Base-by-base conservation (phyloP, 1,284 basidiomycete species). In the Bondarzewia mesenterica region DNA sequence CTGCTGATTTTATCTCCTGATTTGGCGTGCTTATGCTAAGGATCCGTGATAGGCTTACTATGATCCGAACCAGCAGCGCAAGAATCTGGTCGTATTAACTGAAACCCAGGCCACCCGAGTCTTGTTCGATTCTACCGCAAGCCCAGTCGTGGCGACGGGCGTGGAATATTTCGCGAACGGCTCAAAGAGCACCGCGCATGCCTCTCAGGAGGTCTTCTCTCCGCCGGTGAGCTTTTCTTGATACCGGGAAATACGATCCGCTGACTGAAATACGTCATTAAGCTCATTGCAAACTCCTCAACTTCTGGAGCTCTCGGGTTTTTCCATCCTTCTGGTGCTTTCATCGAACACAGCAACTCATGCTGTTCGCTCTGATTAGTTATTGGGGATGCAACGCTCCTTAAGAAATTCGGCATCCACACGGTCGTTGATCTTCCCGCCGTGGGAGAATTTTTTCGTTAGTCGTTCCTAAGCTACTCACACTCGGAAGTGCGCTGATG, bases 151-250 rank as follows among this genome's bases (percentile, higher is more conserved):
- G 10, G 61, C 67, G 23, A 57, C 59, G 5, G 61, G 64, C 18
- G 61, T 62, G 7, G 52, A 53, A 32, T n/a, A n/a, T n/a, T 71
- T 60, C 48, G 50, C 47, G 6, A 53, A 47, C 1, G 46, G 44
- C 16, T 51, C 45, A 14, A 15, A 53, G 14, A 47, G 42, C 8
- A 59, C 54, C 50, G 63, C 64, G 22, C 55, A 50, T 10, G 65
- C 63, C 3, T 46, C 23, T 10, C 49, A 58, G 7, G 65, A 68
- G 29, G 61, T 69, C 27, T 69, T 35, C 51, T 69, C n/a, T 60
- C 52, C 5, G 54, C 58, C 7, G 56, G 56, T 51, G 18, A 16
- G 50, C 42, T 7, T 8, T 8, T 8, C 8, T 35, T n/a, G 32
- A 8, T n/a, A 35, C 32, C n/a, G n/a, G n/a, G n/a, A n/a, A n/a